Evolutionary conservation across 2,329 filamentous ascomycete species (phyloP).

Genomic region (Plenodomus tracheiphilus): DNA sequence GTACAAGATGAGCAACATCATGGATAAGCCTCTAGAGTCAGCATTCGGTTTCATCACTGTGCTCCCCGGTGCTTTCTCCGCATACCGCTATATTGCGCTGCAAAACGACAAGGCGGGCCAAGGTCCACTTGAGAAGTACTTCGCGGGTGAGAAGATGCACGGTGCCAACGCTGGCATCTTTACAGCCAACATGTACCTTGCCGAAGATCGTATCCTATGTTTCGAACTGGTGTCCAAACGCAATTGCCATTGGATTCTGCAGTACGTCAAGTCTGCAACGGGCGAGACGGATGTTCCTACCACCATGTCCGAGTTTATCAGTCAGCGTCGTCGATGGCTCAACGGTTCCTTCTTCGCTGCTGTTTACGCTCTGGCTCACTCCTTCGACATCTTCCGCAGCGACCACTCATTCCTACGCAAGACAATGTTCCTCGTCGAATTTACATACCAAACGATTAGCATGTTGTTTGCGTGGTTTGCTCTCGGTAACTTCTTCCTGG

Average conservation of each 20-base stretch:
- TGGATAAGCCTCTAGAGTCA: slow-evolving; percentile 96
- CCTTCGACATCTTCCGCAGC: slow-evolving; percentile 93
- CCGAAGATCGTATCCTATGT: slow-evolving; percentile 97
- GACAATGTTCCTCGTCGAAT: slow-evolving; percentile 87
- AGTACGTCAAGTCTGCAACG: slow-evolving; percentile 96
- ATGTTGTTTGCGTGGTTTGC: slow-evolving; percentile 99
- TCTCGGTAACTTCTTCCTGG: slow-evolving; percentile 97
- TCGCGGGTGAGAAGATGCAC: slow-evolving; percentile 94
- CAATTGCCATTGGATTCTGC: slow-evolving; percentile 95
- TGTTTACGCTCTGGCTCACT: slow-evolving; percentile 91
- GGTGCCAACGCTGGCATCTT: slow-evolving; percentile 92
- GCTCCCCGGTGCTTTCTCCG: slow-evolving; percentile 95
- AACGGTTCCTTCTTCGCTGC: slow-evolving; percentile 99
- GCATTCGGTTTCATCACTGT: slow-evolving; percentile 98
- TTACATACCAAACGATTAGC: slow-evolving; percentile 90
- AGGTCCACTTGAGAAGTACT: slow-evolving; percentile 94
- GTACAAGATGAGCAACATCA: slow-evolving; percentile 99
- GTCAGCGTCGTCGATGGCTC: slow-evolving; percentile 94
- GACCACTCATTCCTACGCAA: slow-evolving; percentile 88
- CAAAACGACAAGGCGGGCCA: slow-evolving; percentile 96
- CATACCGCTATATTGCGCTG: slow-evolving; percentile 89
- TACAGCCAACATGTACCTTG: slow-evolving; percentile 98
- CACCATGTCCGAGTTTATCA: slow-evolving; percentile 88
- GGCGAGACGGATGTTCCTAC: slow-evolving; percentile 98
- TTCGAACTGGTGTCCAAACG: slow-evolving; percentile 98